phyloP scores from a whole-genome alignment of 2,329 filamentous ascomycete species.

The Colletotrichum musicola region DNA sequence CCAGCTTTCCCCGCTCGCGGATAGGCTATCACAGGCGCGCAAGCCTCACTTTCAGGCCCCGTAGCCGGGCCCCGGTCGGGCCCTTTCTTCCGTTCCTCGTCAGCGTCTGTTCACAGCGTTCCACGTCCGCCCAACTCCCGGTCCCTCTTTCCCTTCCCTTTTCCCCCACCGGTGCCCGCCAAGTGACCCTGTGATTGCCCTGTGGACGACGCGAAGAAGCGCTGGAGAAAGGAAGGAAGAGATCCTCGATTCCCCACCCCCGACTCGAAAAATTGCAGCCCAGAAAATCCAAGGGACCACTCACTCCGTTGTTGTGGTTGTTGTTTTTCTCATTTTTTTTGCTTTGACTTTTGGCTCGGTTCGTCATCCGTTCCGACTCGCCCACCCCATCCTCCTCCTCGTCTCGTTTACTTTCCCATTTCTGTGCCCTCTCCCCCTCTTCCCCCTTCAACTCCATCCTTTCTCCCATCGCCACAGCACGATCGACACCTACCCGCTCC shows the following conservation, averaged over 20 bases:
- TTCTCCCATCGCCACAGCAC: neutral
- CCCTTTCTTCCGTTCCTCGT: neutral
- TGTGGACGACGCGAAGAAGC: neutral
- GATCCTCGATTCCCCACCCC: neutral
- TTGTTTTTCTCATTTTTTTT: neutral
- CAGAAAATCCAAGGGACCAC: neutral
- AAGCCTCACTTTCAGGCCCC: conserved; percentile 19
- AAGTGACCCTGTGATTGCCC: conserved; percentile 14
- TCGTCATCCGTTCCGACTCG: conserved; percentile 10
- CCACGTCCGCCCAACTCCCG: neutral
- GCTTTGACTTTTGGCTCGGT: neutral
- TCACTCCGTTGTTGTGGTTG: neutral
- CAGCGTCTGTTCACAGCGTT: neutral
- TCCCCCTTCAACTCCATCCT: neutral
- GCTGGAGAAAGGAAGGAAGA: neutral
- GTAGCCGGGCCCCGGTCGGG: neutral
- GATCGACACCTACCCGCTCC: neutral
- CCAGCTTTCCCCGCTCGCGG: neutral
- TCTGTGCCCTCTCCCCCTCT: neutral
- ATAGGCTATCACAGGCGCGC: neutral
- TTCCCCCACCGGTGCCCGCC: neutral
- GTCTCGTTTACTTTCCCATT: conserved; percentile 26
- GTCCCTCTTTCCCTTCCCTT: neutral
- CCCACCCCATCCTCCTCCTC: conserved; percentile 2
- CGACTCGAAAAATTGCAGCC: conserved; percentile 4